Base-by-base conservation (phyloP, 176 grass and related monocot species). In the Chloris gayana region DNA sequence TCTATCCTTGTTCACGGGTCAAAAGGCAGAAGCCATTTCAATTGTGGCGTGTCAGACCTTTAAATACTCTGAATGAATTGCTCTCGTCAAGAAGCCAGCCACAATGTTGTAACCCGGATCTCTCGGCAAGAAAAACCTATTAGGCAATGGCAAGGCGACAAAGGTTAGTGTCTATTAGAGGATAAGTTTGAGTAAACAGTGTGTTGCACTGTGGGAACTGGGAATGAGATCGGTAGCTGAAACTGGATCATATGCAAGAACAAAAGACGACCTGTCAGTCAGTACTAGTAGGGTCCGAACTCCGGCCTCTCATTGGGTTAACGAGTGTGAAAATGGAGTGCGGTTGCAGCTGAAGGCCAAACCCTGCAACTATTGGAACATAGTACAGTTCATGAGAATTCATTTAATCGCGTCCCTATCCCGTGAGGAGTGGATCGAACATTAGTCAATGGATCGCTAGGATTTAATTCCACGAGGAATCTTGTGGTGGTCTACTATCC, bases 1-100 rank as follows among this genome's bases (percentile, higher is more conserved):
- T 31, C 8, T 53, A 38, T 67, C 68, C 37, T 62, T 83, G 74
- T 88, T 83, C 80, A 79, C 30, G 2, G 64, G 86, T 78, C 86
- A 88, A 79, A 78, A 4, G n/a, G 15, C 9, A 6, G 6, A 73
- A 49, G 37, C 47, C 29, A 72, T 17, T 60, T 54, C 39, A 63
- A 7, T 78, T 59, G 68, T 64, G 33, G 14, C 24, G 17, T 61
- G 84, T 39, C 69, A 57, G 84, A 46, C 35, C 69, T 21, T 31
- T 32, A 57, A 61, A 67, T 15, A 67, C 24, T 41, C 67, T 67
- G 5, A 64, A 63, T 46, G 60, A 59, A 77, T 79, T 79, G 44
- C 56, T 41, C 56, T 41, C n/a, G 14, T 29, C 21, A 51, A 78
- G 21, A 51, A 30, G 39, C 50, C 50, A 54, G 50, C 30, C 66